These are phyloP conservation scores for Calonectria honghensis DNA, from an alignment of 2,329 filamentous ascomycete genomes.

Conservation along the genomic window DNA sequence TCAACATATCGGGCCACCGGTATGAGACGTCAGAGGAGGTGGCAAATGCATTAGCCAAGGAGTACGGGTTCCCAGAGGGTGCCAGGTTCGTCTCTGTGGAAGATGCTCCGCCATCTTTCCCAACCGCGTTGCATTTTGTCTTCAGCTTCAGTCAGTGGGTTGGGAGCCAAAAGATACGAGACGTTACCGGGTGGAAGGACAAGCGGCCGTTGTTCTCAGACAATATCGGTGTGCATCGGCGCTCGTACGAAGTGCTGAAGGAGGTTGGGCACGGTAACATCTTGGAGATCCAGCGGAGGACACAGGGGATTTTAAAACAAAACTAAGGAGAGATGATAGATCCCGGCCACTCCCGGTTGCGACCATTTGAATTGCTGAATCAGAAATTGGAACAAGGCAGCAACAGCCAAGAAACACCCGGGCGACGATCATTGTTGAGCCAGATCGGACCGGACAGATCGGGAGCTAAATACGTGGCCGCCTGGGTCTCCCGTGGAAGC, in stretches of 20 bases:
- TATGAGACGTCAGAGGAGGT: conserved; percentile 68
- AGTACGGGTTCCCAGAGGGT: conserved; percentile 62
- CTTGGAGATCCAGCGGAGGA: conserved; percentile 39
- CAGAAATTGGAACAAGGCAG: background rate
- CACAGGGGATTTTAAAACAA: conserved; percentile 28
- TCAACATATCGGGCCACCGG: conserved; percentile 66
- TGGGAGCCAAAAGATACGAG: conserved; percentile 63
- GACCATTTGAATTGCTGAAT: background rate
- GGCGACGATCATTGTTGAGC: background rate
- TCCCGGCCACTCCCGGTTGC: background rate
- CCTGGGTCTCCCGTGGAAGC: background rate
- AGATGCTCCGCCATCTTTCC: conserved; percentile 47
- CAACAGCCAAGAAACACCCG: background rate
- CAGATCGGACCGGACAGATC: background rate
- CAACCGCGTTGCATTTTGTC: conserved; percentile 48
- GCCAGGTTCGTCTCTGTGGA: conserved; percentile 52
- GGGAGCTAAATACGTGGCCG: conserved; percentile 15
- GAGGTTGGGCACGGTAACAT: conserved; percentile 43
- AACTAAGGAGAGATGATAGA: background rate
- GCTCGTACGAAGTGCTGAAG: conserved; percentile 60
- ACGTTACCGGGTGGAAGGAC: conserved; percentile 64
- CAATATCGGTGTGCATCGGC: conserved; percentile 59
- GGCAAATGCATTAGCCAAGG: conserved; percentile 59
- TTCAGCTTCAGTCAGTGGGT: conserved; percentile 66
- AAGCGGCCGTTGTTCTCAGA: conserved; percentile 61